Evolutionary conservation across 495 filamentous ascomycete species (phyloP), one percentile per base, ranked within the genome.

Genomic region (Chaetomium fimeti): DNA sequence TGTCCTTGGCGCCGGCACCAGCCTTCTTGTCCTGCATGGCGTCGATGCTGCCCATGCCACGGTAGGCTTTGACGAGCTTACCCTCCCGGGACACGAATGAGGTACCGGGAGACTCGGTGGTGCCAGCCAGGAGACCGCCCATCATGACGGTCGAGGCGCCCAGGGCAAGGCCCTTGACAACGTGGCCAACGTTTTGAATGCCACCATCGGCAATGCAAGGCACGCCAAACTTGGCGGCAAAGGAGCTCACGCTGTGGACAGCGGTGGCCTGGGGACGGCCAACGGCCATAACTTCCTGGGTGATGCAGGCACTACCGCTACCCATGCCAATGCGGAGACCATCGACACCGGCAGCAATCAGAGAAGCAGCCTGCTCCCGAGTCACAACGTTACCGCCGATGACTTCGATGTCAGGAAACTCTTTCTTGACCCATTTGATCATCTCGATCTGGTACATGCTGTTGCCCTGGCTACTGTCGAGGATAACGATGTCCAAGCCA

Each of bases 21-120:
- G 91, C 89, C 81, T 97, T 98, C 84, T 91, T 95, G 77, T 97
- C 93, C 77, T 99, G 95, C 94, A 99, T 99, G 61, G 93, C 94
- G 71, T 97, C 94, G 72, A 99, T 99, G 72, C 85, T 89, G 68
- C 94, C 94, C 94, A 99, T 99, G 55, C 94, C 94, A 77, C 94
- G 87, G 82, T 99, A 99, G 57, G 94, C 92, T 83, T 99, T 99
- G 76, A 98, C 93, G 36, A 99, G 87, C 83, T 97, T 91, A 29
- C 94, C 94, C 75, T 97, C 94, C 56, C 88, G 86, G 72, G 89
- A 92, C 64, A 99, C 91, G 72, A 93, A 97, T 69, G 97, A 99
- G 66, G 96, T 92, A 43, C 94, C 94, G 27, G 94, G 94, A 13
- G 92, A 97, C 79, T 99, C 94, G 55, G 95, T 97, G 55, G 94